phyloP scores from a whole-genome alignment of 805 yeast genomes.

The Candida gorgasii region DNA sequence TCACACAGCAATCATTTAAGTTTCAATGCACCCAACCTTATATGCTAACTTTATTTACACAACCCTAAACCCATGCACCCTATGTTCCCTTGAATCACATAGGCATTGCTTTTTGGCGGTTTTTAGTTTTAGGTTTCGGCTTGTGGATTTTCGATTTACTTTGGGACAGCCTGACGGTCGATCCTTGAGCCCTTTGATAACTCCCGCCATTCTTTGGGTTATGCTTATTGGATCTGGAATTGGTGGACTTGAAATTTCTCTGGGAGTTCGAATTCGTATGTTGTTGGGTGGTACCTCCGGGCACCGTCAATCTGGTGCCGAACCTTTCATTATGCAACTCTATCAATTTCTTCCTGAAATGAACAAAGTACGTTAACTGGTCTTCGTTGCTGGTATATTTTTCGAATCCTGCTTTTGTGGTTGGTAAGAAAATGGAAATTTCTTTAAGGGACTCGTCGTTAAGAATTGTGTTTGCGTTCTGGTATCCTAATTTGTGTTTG shows the following conservation, averaged over 20 bases:
- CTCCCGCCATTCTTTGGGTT: too few relatives aligned
- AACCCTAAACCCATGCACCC: background rate
- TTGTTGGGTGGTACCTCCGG: background rate
- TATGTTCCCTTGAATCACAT: background rate
- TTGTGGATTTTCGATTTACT: background rate
- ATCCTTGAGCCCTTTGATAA: background rate
- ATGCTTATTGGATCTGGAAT: too few relatives aligned
- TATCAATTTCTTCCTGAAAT: conserved; percentile 39
- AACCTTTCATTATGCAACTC: conserved; percentile 31
- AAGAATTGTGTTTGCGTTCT: conserved; percentile 24
- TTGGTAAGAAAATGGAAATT: conserved; percentile 58
- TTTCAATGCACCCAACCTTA: too few relatives aligned
- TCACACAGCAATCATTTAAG: too few relatives aligned
- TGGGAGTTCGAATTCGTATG: background rate
- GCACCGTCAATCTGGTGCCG: background rate
- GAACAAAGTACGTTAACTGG: conserved; percentile 32
- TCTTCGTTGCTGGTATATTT: conserved; percentile 36
- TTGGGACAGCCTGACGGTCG: background rate
- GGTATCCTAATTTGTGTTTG: conserved; percentile 41
- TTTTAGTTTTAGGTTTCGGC: background rate
- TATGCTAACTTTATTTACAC: background rate
- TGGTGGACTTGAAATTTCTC: background rate
- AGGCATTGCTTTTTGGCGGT: conserved; percentile 15
- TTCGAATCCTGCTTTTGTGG: conserved; percentile 47
- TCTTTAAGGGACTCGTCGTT: conserved; percentile 45